A percentile compares a stretch with the other conserved stretches of the same genome.
These are phyloP conservation scores for Leccinum arenicola DNA, from an alignment of 768 basidiomycete species.

Conservation along the genomic window DNA sequence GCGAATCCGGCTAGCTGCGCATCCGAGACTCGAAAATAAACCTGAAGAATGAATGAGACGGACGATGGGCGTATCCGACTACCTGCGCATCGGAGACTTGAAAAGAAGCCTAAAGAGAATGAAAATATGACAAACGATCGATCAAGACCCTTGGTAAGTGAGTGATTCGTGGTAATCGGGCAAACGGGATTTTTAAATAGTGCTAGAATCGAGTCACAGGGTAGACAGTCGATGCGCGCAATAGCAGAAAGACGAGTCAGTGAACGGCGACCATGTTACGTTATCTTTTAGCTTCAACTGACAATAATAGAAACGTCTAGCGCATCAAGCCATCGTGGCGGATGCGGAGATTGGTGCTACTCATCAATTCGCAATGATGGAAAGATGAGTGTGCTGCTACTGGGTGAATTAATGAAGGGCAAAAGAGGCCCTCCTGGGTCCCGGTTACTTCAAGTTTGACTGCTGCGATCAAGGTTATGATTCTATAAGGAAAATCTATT, in stretches of 20 bases:
- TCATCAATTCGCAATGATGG: conserved; percentile 91
- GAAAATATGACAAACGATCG: conserved; percentile 97
- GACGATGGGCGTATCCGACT: conserved; percentile 88
- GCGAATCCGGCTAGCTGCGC: conserved; percentile 81
- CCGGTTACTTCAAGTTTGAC: too few species aligned
- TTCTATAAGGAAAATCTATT: too few species aligned
- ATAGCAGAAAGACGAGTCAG: conserved; percentile 65
- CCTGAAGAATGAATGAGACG: conserved; percentile 97
- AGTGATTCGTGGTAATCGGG: conserved; percentile 26
- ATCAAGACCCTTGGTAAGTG: conserved; percentile 73
- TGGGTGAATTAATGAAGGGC: conserved; percentile 29
- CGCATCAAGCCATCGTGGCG: conserved; percentile 87
- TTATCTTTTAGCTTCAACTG: conserved; percentile 55
- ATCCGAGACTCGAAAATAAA: conserved; percentile 95
- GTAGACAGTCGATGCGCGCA: conserved; percentile 98
- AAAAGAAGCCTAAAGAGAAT: conserved; percentile 99
- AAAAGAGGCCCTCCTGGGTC: conserved; percentile 16
- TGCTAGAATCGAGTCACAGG: conserved; percentile 31
- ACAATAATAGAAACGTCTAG: conserved; percentile 96
- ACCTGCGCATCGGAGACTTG: conserved; percentile 87
- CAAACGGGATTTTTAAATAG: background rate
- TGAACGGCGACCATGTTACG: background rate
- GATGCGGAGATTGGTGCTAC: conserved; percentile 70
- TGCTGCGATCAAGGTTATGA: too few species aligned
- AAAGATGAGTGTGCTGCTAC: conserved; percentile 66